Conservation (phyloP, 345 rosid genomes). For the Raphanus sativus region DNA sequence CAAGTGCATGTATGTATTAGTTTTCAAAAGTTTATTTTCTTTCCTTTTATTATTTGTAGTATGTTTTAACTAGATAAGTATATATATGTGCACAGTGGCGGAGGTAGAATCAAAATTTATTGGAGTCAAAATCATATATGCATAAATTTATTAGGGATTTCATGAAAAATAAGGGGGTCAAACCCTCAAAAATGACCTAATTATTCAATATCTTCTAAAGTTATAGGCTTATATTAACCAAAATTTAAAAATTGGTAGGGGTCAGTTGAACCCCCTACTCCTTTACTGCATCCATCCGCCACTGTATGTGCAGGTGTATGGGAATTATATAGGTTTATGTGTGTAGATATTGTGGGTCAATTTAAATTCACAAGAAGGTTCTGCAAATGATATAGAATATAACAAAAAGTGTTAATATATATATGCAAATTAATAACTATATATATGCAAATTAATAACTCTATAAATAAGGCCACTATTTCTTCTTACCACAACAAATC, state of each 20-base stretch:
- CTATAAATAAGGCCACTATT: neutral
- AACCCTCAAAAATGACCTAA: too few species aligned
- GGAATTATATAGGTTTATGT: constrained; percentile 24
- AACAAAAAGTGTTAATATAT: neutral
- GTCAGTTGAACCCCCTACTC: too few species aligned
- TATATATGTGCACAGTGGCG: neutral
- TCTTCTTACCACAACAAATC: neutral
- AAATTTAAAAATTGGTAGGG: too few species aligned
- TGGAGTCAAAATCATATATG: too few species aligned
- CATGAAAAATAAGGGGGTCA: too few species aligned
- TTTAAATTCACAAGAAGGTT: constrained; percentile 25
- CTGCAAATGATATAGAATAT: constrained; percentile 4
- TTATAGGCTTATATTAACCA: too few species aligned
- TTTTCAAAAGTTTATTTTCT: neutral
- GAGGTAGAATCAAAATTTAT: too few species aligned
- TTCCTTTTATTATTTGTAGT: constrained; percentile 8
- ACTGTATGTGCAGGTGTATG: constrained; percentile 27
- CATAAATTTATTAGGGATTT: too few species aligned
- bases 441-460: neutral
- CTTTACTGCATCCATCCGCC: neutral
- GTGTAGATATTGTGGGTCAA: constrained; percentile 32
- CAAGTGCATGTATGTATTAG: constrained; percentile 34
- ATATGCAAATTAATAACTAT: neutral
- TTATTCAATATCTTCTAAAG: too few species aligned
- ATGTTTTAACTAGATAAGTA: constrained; percentile 11